Percentiles rank a stretch among this genome's conserved stretches.
These are phyloP conservation scores for Ceriops tagal DNA, from an alignment of 345 rosid species.

Conservation along the genomic window DNA sequence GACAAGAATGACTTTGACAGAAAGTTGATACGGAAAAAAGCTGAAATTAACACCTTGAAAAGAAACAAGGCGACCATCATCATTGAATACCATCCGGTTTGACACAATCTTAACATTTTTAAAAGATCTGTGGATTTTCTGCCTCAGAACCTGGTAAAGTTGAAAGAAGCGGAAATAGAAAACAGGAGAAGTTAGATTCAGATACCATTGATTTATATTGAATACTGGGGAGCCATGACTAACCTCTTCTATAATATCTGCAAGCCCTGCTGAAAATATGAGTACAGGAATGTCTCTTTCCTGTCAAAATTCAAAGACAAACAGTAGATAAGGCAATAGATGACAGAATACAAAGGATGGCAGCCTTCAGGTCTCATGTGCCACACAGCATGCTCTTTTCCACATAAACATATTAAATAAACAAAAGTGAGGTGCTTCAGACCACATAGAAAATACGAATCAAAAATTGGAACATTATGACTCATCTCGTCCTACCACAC, in stretches of 20 bases:
- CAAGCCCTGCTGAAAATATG: constrained; percentile 95
- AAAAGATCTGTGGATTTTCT: constrained; percentile 67
- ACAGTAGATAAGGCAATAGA: constrained; percentile 1
- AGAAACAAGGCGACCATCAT: constrained; percentile 55
- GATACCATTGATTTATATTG: constrained; percentile 3
- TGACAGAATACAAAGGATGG: neutral
- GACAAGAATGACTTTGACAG: neutral
- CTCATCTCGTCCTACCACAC: too few species aligned
- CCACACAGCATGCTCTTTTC: too few species aligned
- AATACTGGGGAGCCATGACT: constrained; percentile 4
- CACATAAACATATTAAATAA: too few species aligned
- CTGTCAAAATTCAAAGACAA: constrained; percentile 34
- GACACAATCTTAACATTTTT: constrained; percentile 76
- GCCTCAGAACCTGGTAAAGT: constrained; percentile 66
- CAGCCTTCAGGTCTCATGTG: neutral
- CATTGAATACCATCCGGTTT: constrained; percentile 68
- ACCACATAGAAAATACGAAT: too few species aligned
- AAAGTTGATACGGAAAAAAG: neutral
- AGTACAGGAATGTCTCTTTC: constrained; percentile 67
- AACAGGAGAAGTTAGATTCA: neutral
- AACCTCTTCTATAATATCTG: constrained; percentile 95
- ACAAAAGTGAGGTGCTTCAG: too few species aligned
- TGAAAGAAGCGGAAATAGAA: constrained; percentile 8
- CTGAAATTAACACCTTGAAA: constrained; percentile 58
- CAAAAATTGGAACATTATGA: too few species aligned